Evolutionary conservation across 345 rosid genomes (phyloP).

Genomic region (Melaleuca quinquenervia): DNA sequence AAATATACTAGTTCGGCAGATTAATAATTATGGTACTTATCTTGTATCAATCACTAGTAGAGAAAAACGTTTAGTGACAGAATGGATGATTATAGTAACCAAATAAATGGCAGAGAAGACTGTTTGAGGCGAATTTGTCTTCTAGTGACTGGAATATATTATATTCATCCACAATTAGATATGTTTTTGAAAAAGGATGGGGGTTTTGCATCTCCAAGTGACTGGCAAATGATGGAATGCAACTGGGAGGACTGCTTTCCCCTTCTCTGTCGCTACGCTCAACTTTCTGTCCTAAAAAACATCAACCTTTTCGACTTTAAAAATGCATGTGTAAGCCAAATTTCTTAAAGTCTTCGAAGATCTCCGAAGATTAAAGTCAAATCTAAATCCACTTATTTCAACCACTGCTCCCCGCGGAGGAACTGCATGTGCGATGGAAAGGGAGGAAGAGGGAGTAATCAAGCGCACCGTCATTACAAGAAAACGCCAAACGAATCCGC

Average conservation of each 20-base stretch:
- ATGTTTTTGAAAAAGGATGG: not conserved
- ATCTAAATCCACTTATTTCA: slow-evolving; percentile 31
- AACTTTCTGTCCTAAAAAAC: not conserved
- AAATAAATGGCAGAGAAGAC: not conserved
- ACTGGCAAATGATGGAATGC: not conserved
- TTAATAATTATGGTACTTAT: not conserved
- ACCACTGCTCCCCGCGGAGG: slow-evolving; percentile 10
- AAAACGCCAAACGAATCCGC: slow-evolving; percentile 18
- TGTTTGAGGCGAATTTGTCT: not conserved
- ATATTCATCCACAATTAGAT: not conserved
- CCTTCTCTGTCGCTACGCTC: not conserved
- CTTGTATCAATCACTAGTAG: not conserved
- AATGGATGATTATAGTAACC: not conserved
- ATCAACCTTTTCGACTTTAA: not conserved
- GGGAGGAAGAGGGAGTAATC: not conserved
- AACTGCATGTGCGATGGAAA: not conserved
- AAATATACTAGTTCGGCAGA: not conserved
- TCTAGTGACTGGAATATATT: not conserved
- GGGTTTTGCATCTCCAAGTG: not conserved
- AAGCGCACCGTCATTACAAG: slow-evolving; percentile 1
- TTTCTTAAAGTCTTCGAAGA: slow-evolving; percentile 16
- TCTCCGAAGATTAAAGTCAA: slow-evolving; percentile 18
- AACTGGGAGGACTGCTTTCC: not conserved
- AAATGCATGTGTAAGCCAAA: not conserved
- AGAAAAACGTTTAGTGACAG: not conserved